Conservation (phyloP, 768 basidiomycete genomes). For the Amyloporia xantha region DNA sequence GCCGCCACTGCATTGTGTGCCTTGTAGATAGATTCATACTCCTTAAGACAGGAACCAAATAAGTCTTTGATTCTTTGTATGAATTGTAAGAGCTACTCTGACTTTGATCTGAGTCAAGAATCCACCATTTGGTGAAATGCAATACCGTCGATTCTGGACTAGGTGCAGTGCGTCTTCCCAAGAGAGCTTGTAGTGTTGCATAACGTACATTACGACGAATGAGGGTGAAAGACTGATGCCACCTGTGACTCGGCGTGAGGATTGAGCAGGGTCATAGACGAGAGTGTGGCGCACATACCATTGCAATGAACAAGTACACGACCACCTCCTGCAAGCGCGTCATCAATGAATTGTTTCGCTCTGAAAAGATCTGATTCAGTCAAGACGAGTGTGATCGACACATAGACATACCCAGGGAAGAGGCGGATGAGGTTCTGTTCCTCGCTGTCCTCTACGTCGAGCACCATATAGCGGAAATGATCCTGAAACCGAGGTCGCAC, state of each 20-base stretch:
- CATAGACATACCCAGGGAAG: conserved; percentile 82
- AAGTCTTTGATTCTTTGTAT: too few species aligned
- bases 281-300: conserved; percentile 37
- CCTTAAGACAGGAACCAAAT: conserved; percentile 54
- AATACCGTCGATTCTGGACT: conserved; percentile 88
- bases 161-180: conserved; percentile 88
- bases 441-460: conserved; percentile 88
- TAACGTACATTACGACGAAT: conserved; percentile 91
- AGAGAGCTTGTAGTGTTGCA: conserved; percentile 73
- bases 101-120: conserved; percentile 93
- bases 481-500: conserved; percentile 82
- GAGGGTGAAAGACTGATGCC: conserved; percentile 85
- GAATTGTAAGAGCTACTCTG: conserved; percentile 12
- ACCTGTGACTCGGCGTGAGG: conserved; percentile 34
- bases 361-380: conserved; percentile 38
- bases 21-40: conserved; percentile 89
- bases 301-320: conserved; percentile 88
- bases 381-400: neutral
- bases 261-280: neutral
- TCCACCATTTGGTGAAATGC: conserved; percentile 88
- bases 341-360: conserved; percentile 70
- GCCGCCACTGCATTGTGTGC: conserved; percentile 64
- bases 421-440: conserved; percentile 91
- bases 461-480: conserved; percentile 66
- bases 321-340: conserved; percentile 59